Base-by-base conservation (phyloP, 768 basidiomycete genomes). In the Lyophyllum semitale region DNA sequence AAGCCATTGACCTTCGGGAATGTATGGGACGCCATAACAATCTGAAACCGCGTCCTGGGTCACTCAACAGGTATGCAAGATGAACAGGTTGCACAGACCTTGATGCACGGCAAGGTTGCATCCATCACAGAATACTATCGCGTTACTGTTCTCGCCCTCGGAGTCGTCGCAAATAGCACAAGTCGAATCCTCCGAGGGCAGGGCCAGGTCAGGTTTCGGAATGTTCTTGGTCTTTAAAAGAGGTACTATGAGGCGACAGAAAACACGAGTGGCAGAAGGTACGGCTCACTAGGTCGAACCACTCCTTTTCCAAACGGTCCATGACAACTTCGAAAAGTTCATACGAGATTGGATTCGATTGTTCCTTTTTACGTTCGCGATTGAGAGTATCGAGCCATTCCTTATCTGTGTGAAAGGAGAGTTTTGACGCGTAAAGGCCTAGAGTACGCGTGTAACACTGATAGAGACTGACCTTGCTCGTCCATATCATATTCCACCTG, bases 401-500 rank as follows among this genome's bases (percentile, higher is more conserved):
- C 71, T 93, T 87, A 73, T 98, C 95, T 95, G 64, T 35, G 54
- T 59, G 17, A 15, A 29, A 53, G 15, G 37, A 41, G 52, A 13
- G 48, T 32, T 27, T 32, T 18, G 26, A 37, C 18, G 41, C 46
- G 35, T 41, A 17, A 51, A 35, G 6, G 22, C 33, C 17, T 40
- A 26, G 40, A 53, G 33, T 27, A 59, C 54, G 42, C 48, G 55
- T 48, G 49, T 18, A 11, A n/a, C n/a, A n/a, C n/a, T n/a, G n/a
- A n/a, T n/a, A n/a, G n/a, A n/a, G 9, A 63, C 77, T 18, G 33
- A 89, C 94, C 95, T 84, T 98, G 95, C 67, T 98, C 97, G 66
- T 98, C 97, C 95, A 99, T 98, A 67, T 98, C 97, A 77, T 99
- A 99, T 70, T 98, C 97, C 22, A 99, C 96, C 62, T 96, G 94